Evolutionary conservation across 352 stramenopile species (phyloP).

Genomic region (Pythium dissotocum): DNA sequence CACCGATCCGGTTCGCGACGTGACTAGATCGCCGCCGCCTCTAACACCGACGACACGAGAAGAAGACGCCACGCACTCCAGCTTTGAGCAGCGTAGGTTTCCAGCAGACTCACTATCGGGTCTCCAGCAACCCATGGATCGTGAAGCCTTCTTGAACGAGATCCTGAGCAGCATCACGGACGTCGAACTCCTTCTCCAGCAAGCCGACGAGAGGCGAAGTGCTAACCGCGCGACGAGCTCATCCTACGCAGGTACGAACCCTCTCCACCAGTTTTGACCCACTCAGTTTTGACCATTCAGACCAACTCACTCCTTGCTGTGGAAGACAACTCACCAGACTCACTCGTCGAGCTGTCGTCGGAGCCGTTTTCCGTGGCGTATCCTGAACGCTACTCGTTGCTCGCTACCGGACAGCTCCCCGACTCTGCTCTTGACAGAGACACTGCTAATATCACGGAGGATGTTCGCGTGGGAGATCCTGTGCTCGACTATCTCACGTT

Average conservation of each 20-base stretch:
- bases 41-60: neutral
- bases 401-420: constrained; percentile 15
- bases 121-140: constrained; percentile 12
- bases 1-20: too few relatives aligned
- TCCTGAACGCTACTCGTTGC: constrained; percentile 16
- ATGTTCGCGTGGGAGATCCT: constrained; percentile 43
- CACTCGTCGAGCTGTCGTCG: constrained; percentile 8
- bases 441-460: constrained; percentile 3
- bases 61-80: neutral
- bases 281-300: too few relatives aligned
- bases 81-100: neutral
- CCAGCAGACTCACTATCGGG: neutral
- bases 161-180: constrained; percentile 65
- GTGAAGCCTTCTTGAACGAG: constrained; percentile 50
- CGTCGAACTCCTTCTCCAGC: constrained; percentile 53
- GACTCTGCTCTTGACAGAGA: neutral
- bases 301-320: neutral
- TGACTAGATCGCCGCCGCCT: too few relatives aligned
- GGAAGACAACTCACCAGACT: neutral
- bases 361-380: constrained; percentile 27
- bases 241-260: neutral
- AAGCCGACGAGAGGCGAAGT: constrained; percentile 19
- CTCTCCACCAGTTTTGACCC: too few relatives aligned
- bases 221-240: neutral
- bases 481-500: constrained; percentile 60